Base-by-base conservation (phyloP, 768 basidiomycete genomes). In the Piloderma croceum region DNA sequence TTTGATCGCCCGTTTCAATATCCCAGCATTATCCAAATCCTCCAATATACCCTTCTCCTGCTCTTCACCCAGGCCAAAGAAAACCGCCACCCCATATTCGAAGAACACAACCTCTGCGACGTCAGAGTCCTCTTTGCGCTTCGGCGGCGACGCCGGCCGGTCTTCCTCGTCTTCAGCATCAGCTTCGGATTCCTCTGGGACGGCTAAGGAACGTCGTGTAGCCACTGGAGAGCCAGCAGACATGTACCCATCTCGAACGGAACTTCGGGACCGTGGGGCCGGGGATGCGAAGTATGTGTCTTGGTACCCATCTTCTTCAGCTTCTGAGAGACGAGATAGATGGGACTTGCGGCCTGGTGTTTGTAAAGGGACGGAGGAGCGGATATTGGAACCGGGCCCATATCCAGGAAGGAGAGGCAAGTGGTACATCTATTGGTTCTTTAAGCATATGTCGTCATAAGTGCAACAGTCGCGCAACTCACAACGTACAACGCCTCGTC, bases 401-500 rank as follows among this genome's bases (percentile, higher is more conserved):
- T 97, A 97, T 0, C 93, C 93, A 6, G 93, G 90, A 12, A 96
- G 71, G 3, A 97, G 70, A 2, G 93, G 93, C 0, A 94, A 71
- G 57, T 90, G 86, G 55, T 97, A 94, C 69, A 93, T 82, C 91
- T 92, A 45, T n/a, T 9, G 10, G 9, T 15, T 29, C 10, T 29
- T 44, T 38, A 41, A 13, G 23, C 33, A 33, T 13, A 31, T 19
- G 31, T 24, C 20, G 44, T 39, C 24, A 42, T 12, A 22, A n/a
- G 25, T 4, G 27, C 5, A 19, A 23, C 19, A 34, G 43, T 39
- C 36, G 23, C 43, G 7, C 39, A 13, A 73, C 88, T 65, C 46
- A 93, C 92, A 42, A 81, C 86, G 67, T 96, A 96, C 45, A 94
- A 62, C 0, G 91, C 92, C 63, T 97, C 93, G 58, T 96, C 93